Conservation (phyloP, 495 filamentous ascomycete genomes). For the Penicillium samsonianum region DNA sequence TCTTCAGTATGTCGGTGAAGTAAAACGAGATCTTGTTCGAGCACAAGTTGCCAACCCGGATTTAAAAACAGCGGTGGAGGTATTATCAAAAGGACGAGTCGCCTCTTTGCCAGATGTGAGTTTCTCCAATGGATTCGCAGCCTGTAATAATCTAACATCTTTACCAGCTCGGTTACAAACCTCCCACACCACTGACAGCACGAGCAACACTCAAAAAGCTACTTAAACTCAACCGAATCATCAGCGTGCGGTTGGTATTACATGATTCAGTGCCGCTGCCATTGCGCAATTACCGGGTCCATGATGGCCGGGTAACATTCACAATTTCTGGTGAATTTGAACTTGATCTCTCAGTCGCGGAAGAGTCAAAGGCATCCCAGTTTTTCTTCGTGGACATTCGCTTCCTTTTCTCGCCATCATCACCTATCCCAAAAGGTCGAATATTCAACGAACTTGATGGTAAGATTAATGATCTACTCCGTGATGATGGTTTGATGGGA, state of each 20-base stretch:
- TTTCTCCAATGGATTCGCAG: constrained; percentile 17
- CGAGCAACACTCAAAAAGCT: constrained; percentile 67
- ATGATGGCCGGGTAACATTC: constrained; percentile 83
- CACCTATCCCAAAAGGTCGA: constrained; percentile 56
- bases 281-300: constrained; percentile 72
- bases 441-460: constrained; percentile 65
- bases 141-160: constrained; percentile 29
- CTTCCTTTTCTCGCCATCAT: constrained; percentile 73
- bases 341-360: constrained; percentile 82
- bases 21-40: constrained; percentile 65
- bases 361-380: constrained; percentile 75
- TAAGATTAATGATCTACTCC: constrained; percentile 68
- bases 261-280: constrained; percentile 71
- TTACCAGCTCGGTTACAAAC: constrained; percentile 69
- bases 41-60: constrained; percentile 82
- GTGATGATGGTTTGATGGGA: constrained; percentile 64
- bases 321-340: constrained; percentile 83
- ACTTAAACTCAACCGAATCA: constrained; percentile 76
- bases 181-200: constrained; percentile 66
- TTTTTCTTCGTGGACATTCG: constrained; percentile 93
- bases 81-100: constrained; percentile 73
- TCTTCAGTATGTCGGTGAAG: constrained; percentile 60
- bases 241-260: constrained; percentile 76
- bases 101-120: constrained; percentile 75
- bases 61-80: constrained; percentile 81